A percentile compares a stretch with the other conserved stretches of the same genome.
These are phyloP conservation scores for Blastocystis sp. DNA, from an alignment of 352 stramenopile species.

Conservation along the genomic window DNA sequence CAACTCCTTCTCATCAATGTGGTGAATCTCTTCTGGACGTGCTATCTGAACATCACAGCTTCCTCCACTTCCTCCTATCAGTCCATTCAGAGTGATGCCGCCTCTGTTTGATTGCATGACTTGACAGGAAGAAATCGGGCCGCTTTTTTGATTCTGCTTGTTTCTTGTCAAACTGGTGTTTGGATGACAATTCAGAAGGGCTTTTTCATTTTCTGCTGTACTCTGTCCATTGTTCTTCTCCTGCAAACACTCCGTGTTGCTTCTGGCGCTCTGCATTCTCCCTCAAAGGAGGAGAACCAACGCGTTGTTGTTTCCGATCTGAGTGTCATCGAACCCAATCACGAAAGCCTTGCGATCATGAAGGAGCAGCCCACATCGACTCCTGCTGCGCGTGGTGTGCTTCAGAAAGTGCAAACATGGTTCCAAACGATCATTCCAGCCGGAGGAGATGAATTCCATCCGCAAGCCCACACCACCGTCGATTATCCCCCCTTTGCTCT, in stretches of 20 bases:
- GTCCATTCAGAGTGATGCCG: too few species aligned
- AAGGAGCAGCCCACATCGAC: too few species aligned
- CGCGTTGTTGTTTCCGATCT: too few species aligned
- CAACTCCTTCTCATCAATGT: slow-evolving; percentile 55
- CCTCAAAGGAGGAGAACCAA: too few species aligned
- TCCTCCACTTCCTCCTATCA: background rate
- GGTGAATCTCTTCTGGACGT: slow-evolving; percentile 54
- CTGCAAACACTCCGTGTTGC: background rate
- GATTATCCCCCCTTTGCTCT: slow-evolving; percentile 36
- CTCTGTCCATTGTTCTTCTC: background rate
- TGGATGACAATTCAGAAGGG: background rate
- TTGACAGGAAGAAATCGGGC: background rate
- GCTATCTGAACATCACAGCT: background rate
- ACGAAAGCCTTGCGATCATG: too few species aligned
- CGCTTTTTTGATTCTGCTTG: background rate
- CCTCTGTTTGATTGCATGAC: too few species aligned
- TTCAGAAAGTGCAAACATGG: too few species aligned
- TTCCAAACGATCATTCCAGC: background rate
- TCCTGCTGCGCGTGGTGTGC: too few species aligned
- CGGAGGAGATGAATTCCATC: background rate
- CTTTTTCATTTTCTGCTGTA: background rate
- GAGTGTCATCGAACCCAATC: too few species aligned
- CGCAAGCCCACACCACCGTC: background rate
- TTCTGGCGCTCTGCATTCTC: too few species aligned
- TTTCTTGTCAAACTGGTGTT: background rate